These are phyloP conservation scores for Coemansia sp. DNA, from an alignment of 192 early-diverging fungal genomes.

Conservation along the genomic window DNA sequence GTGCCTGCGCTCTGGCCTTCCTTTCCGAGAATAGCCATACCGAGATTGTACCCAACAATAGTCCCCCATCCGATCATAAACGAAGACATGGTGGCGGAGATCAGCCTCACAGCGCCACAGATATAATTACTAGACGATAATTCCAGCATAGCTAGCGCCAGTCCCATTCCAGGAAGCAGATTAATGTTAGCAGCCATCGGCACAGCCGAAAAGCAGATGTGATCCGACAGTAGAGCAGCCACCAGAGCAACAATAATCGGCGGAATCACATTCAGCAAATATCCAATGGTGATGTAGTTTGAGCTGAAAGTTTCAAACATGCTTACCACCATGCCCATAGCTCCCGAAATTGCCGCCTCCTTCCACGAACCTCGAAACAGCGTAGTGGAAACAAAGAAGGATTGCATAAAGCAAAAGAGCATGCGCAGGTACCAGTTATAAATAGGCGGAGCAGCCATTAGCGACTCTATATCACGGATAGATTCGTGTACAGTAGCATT, in stretches of 20 bases:
- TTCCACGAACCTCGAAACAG: slow-evolving; percentile 64
- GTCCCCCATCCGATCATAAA: slow-evolving; percentile 70
- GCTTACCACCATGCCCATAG: slow-evolving; percentile 53
- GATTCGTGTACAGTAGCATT: slow-evolving; percentile 59
- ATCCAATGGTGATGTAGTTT: slow-evolving; percentile 47
- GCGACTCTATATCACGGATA: slow-evolving; percentile 56
- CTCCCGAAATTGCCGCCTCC: slow-evolving; percentile 56
- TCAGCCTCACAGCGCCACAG: slow-evolving; percentile 74
- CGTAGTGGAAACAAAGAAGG: slow-evolving; percentile 58
- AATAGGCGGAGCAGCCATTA: slow-evolving; percentile 43
- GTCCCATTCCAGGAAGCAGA: slow-evolving; percentile 63
- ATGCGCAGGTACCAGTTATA: slow-evolving; percentile 57
- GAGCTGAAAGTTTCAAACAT: slow-evolving; percentile 55
- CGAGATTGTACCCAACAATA: slow-evolving; percentile 57
- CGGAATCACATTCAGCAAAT: slow-evolving; percentile 60
- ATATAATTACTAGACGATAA: slow-evolving; percentile 79
- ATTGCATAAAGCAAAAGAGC: slow-evolving; percentile 51
- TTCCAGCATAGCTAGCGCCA: slow-evolving; percentile 80
- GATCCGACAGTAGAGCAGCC: slow-evolving; percentile 53
- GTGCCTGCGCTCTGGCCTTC: slow-evolving; percentile 7
- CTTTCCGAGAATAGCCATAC: slow-evolving; percentile 55
- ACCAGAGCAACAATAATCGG: slow-evolving; percentile 59
- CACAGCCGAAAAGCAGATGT: slow-evolving; percentile 61
- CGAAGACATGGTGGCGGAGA: slow-evolving; percentile 73
- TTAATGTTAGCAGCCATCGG: slow-evolving; percentile 59